A percentile compares a stretch with the other conserved stretches of the same genome.
Conservation (phyloP, 495 filamentous ascomycete genomes). For the Darksidea phi region DNA sequence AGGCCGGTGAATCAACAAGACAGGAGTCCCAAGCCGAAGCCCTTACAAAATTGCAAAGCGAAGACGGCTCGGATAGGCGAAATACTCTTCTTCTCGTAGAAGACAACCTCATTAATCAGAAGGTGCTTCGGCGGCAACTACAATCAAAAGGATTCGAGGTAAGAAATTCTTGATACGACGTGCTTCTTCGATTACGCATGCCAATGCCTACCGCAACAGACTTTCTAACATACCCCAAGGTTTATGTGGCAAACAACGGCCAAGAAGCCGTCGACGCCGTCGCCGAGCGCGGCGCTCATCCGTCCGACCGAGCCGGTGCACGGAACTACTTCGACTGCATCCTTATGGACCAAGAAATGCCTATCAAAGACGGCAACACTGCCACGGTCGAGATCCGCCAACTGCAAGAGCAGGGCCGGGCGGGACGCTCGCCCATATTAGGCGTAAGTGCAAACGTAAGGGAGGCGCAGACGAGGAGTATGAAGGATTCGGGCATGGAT, state of each 20-base stretch:
- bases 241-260: conserved; percentile 32
- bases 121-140: conserved; percentile 33
- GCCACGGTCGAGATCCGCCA: conserved; percentile 30
- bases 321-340: conserved; percentile 32
- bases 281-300: conserved; percentile 2
- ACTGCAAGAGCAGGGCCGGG: conserved; percentile 19
- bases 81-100: conserved; percentile 29
- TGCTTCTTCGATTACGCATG: no score
- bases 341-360: conserved; percentile 39
- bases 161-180: no score
- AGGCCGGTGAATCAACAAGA: conserved; percentile 10
- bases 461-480: conserved; percentile 28
- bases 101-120: conserved; percentile 38
- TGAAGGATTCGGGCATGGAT: conserved; percentile 35
- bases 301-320: not conserved
- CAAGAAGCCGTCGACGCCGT: conserved; percentile 35
- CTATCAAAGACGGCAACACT: conserved; percentile 31
- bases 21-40: not conserved
- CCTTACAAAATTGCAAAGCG: conserved; percentile 3
- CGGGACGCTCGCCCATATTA: conserved; percentile 27
- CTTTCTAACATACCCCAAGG: not conserved
- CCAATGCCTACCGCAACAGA: no score
- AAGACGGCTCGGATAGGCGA: not conserved
- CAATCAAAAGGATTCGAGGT: conserved; percentile 26
- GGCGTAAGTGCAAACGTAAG: conserved; percentile 34